Evolutionary conservation across 495 filamentous ascomycete species (phyloP), one percentile per base, ranked within the genome.

Genomic region (Aspergillus homomorphus): DNA sequence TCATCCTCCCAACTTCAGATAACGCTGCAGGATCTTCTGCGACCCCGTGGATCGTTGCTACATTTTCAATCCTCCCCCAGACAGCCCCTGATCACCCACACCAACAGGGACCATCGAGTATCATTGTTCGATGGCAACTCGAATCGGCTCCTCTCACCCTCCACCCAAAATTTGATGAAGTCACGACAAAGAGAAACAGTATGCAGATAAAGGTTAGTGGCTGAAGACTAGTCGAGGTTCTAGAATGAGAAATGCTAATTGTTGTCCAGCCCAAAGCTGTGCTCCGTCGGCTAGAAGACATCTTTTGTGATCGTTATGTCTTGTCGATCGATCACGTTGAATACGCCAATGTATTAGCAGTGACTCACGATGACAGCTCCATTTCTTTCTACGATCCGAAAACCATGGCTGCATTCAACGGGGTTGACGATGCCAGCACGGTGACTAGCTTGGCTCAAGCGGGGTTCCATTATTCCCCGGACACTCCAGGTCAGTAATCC

Each of bases 71-170:
- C 22, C 67, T 72, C 30, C 63, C 71, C 51, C 84, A 69, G 75
- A 81, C 49, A 57, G 70, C 70, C 53, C 75, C 66, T 60, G 77
- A 73, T 74, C 78, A 68, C 45, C 73, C 84, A 23, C 83, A 82
- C 33, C 78, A 82, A 28, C 82, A 85, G 61, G 84, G 84, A 18
- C 73, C 80, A 3, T 79, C 83, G 58, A 91, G 84, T 61, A 80
- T 90, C 26, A 82, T 95, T 54, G 85, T 87, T 28, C 81, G 87
- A 55, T 96, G 90, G 91, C 86, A 92, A 60, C 67, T 94, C n/a
- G 73, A 86, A 9, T 74, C 69, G 41, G 78, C 84, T 18, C 76
- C 82, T 30, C 78, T 82, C 22, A 74, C 72, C 7, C 76, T 93
- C 12, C 88, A 92, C 65, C 69, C 85, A 1, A 87, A 85, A 51